phyloP scores from a whole-genome alignment of 2,329 filamentous ascomycete genomes.

The Hymenoscyphus fraxineus region DNA sequence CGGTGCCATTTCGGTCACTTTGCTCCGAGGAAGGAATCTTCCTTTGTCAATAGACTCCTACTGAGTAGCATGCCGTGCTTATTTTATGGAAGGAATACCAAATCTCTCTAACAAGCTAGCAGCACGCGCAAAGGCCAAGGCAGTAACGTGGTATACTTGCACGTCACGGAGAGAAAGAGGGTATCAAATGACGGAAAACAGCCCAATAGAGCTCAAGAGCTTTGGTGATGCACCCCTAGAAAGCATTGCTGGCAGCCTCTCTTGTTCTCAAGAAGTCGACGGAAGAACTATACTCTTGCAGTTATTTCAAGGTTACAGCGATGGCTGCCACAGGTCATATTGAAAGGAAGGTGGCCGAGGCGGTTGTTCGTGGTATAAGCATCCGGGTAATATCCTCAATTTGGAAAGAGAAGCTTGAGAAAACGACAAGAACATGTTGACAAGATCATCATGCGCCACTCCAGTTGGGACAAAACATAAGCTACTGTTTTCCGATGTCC shows the following conservation, averaged over 20 bases:
- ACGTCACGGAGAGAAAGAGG: neutral
- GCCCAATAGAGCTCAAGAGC: neutral
- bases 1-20: slow-evolving; percentile 3
- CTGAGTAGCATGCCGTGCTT: neutral
- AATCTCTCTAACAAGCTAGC: neutral
- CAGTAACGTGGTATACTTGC: slow-evolving; percentile 15
- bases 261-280: neutral
- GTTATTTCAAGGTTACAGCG: neutral
- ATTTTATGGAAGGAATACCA: neutral
- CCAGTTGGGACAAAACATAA: neutral
- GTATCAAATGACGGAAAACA: slow-evolving; percentile 8
- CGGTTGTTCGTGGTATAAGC: neutral
- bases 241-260: neutral
- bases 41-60: neutral
- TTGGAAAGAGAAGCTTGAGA: neutral
- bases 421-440: neutral
- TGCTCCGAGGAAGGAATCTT: neutral
- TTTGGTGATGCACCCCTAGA: slow-evolving; percentile 1
- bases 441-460: slow-evolving; percentile 3
- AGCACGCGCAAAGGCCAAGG: slow-evolving; percentile 3
- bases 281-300: neutral
- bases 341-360: neutral
- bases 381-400: slow-evolving; percentile 11
- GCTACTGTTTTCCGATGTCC: neutral
- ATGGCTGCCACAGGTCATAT: slow-evolving; percentile 2